Conservation (phyloP, 2,329 filamentous ascomycete genomes). For the Colletotrichum caudatum region DNA sequence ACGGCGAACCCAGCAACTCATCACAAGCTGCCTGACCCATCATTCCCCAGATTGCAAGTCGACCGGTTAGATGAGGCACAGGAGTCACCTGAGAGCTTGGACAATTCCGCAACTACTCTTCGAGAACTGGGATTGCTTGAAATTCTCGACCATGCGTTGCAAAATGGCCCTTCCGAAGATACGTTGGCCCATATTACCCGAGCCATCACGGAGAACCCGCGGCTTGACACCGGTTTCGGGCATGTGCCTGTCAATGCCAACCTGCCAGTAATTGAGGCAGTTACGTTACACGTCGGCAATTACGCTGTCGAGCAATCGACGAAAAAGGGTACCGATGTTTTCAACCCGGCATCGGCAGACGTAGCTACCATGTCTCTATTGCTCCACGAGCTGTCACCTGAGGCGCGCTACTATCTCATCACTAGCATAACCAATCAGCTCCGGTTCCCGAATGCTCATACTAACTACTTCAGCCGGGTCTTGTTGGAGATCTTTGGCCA, state of each 20-base stretch:
- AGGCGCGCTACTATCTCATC: conserved; percentile 86
- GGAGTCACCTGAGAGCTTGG: conserved; percentile 73
- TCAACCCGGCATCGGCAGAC: conserved; percentile 74
- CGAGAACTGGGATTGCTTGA: conserved; percentile 67
- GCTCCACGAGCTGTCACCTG: conserved; percentile 78
- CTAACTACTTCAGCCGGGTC: conserved; percentile 90
- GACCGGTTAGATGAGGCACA: conserved; percentile 82
- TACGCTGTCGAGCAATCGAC: conserved; percentile 73
- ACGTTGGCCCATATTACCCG: conserved; percentile 82
- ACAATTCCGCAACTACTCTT: conserved; percentile 70
- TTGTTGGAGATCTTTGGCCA: conserved; percentile 87
- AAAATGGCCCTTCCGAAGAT: conserved; percentile 75
- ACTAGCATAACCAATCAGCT: conserved; percentile 91
- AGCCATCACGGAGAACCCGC: conserved; percentile 72
- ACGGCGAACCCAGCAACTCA: conserved; percentile 78
- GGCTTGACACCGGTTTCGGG: conserved; percentile 73
- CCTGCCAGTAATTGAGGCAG: conserved; percentile 78
- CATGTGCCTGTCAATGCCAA: conserved; percentile 77
- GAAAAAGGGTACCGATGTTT: conserved; percentile 71
- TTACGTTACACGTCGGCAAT: conserved; percentile 86
- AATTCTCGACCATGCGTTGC: conserved; percentile 69
- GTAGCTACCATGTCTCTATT: conserved; percentile 81
- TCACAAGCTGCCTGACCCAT: conserved; percentile 79
- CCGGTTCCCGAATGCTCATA: conserved; percentile 88
- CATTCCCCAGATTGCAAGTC: conserved; percentile 78